Conservation (phyloP, 805 yeast species). For the Hanseniaspora jakobsenii region DNA sequence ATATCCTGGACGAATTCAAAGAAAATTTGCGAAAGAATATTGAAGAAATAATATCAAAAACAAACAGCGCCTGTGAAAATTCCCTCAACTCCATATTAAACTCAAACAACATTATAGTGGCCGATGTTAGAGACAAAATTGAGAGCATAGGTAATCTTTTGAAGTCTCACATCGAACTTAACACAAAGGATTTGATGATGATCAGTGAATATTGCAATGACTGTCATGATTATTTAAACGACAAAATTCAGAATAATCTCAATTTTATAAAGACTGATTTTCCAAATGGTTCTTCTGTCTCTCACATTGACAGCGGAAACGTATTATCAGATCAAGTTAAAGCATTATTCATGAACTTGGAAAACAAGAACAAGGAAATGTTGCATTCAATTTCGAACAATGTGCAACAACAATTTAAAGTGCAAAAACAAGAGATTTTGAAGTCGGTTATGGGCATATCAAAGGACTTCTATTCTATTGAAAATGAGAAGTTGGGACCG, state of each 20-base stretch:
- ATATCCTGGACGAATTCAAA: not conserved
- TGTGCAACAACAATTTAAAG: constrained; percentile 21
- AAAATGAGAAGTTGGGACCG: constrained; percentile 25
- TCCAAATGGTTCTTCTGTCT: constrained; percentile 17
- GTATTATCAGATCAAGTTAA: constrained; percentile 22
- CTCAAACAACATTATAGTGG: constrained; percentile 3
- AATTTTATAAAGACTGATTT: constrained; percentile 18
- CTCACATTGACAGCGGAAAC: constrained; percentile 11
- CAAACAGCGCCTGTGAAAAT: constrained; percentile 3
- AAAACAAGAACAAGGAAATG: constrained; percentile 21
- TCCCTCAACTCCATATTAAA: constrained; percentile 3
- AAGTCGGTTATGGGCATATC: constrained; percentile 24
- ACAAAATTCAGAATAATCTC: constrained; percentile 23
- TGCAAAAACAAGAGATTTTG: constrained; percentile 22
- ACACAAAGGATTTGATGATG: constrained; percentile 24
- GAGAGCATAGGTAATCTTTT: constrained; percentile 18
- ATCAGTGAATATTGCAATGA: constrained; percentile 27
- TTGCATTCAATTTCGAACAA: constrained; percentile 19
- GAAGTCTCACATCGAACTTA: constrained; percentile 18
- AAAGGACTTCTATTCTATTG: constrained; percentile 24
- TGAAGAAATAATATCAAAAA: constrained; percentile 6
- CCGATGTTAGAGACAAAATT: constrained; percentile 18
- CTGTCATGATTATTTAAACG: constrained; percentile 25
- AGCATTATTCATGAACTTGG: constrained; percentile 21
- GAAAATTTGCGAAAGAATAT: constrained; percentile 3